Evolutionary conservation across 2,329 filamentous ascomycete genomes (phyloP), one percentile per base, ranked within the genome.

Genomic region (Chaetomium olivaceum): DNA sequence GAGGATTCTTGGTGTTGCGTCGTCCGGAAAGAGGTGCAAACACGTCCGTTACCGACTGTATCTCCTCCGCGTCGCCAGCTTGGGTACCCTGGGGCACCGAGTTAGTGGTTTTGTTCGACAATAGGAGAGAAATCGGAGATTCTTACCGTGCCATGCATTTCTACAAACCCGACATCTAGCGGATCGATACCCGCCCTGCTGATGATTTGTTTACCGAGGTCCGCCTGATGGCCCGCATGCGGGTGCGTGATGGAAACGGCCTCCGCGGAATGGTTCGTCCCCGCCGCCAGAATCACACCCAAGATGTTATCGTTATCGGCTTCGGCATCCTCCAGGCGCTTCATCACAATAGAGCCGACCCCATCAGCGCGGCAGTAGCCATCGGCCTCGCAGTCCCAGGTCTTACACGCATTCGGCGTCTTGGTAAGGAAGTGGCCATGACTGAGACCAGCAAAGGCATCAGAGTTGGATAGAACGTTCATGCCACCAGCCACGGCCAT

Each of bases 201-300:
- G 1, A 95, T 81, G 29, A 95, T 87, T 46, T 85, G 82, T 64
- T 85, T 84, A 72, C 90, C 93, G 8, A 94, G 80, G 58, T 85
- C 81, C 12, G 90, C 87, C 76, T 96, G 92, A 0, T 19, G 86
- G 89, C 4, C 87, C 3, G 60, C 90, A 75, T 95, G 91, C 1
- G 92, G 92, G 65, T 91, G 90, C 0, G 91, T 95, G 72, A 96
- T 95, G 1, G 91, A 93, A 21, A 92, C 87, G 54, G 91, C 88
- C 71, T 93, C 88, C 1, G 90, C 90, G 1, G 90, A 93, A 77
- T 95, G 91, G 76, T 95, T 96, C 54, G 91, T 94, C 4, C 87
- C 85, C 1, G 88, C 86, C 25, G 87, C 90, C 0, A 90, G 81
- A 58, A 97, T 90, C 68, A 91, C 87, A 14, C 88, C 91, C n/a